Evolutionary conservation across 208 protist genomes (phyloP).

Genomic region (Leishmania tarentolae): DNA sequence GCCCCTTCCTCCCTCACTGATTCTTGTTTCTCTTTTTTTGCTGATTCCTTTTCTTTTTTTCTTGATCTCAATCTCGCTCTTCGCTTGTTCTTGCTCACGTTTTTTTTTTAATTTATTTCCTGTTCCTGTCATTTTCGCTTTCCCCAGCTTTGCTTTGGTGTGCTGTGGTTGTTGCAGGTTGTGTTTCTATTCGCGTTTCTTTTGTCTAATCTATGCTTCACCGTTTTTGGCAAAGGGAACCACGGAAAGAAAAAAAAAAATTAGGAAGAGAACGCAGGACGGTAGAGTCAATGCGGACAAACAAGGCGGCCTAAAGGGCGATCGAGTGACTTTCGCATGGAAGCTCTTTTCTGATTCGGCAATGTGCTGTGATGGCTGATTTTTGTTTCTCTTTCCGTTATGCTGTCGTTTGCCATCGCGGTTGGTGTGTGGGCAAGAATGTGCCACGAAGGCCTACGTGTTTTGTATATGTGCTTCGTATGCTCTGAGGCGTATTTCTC

Average conservation of each 20-base stretch:
- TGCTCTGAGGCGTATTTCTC: background rate
- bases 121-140: background rate
- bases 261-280: background rate
- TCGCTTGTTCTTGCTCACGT: background rate
- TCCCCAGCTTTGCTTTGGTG: background rate
- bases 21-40: conserved; percentile 10
- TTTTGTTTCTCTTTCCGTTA: too few relatives aligned
- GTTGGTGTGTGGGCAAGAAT: too few relatives aligned
- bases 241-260: background rate
- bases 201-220: background rate
- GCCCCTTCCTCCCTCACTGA: background rate
- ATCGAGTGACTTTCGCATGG: background rate
- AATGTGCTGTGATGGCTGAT: too few relatives aligned
- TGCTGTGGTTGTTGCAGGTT: background rate
- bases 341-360: background rate
- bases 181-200: background rate
- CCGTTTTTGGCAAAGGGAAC: background rate
- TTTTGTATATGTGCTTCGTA: background rate
- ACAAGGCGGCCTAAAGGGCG: background rate
- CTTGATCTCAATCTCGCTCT: background rate
- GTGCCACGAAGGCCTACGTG: background rate
- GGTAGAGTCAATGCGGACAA: background rate
- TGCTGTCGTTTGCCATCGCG: too few relatives aligned
- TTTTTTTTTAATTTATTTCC: background rate
- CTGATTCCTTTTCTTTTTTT: background rate